phyloP scores from a whole-genome alignment of 768 basidiomycete genomes.

The Agaricus subrufescens region DNA sequence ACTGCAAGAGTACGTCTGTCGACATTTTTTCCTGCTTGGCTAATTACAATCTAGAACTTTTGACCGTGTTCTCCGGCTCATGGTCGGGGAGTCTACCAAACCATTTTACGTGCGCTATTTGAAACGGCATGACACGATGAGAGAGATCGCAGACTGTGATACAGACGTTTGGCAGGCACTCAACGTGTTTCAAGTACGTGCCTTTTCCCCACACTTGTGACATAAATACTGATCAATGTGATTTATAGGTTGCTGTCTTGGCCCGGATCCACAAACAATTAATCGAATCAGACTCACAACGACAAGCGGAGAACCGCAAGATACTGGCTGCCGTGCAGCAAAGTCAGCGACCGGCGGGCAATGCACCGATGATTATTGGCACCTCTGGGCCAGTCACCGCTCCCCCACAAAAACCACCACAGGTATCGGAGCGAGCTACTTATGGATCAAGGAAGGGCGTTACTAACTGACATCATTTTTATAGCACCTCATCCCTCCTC shows the following conservation, averaged over 20 bases:
- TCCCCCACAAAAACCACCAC: background rate
- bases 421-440: background rate
- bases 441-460: background rate
- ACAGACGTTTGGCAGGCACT: constrained; percentile 28
- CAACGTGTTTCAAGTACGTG: constrained; percentile 43
- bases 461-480: background rate
- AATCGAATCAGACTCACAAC: constrained; percentile 29
- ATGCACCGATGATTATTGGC: constrained; percentile 12
- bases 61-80: constrained; percentile 2
- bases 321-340: constrained; percentile 24
- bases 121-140: constrained; percentile 59
- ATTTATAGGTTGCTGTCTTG: constrained; percentile 17
- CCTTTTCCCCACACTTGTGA: background rate
- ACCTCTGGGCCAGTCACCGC: background rate
- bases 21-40: too few relatives aligned
- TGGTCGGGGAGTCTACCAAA: constrained; percentile 44
- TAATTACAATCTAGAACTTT: constrained; percentile 6
- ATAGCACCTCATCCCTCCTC: background rate
- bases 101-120: constrained; percentile 80
- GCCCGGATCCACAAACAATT: constrained; percentile 40
- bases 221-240: constrained; percentile 14
- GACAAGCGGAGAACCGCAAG: constrained; percentile 26
- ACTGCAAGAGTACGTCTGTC: constrained; percentile 33
- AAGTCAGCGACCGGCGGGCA: background rate
- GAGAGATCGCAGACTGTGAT: constrained; percentile 24